phyloP scores from a whole-genome alignment of 768 basidiomycete genomes.

The Tylopilus sp. region DNA sequence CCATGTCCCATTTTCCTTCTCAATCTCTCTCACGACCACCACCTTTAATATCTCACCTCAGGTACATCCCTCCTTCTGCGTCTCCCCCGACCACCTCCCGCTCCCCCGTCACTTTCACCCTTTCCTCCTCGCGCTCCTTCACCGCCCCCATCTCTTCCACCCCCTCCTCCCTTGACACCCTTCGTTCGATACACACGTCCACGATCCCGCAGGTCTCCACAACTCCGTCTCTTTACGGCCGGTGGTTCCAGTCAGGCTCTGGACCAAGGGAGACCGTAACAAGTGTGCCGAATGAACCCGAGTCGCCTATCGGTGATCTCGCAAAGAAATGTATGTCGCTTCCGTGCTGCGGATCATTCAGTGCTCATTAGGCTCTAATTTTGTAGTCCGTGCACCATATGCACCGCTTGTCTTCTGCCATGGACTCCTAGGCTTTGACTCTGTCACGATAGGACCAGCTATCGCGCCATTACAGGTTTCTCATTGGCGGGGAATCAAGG shows the following conservation, averaged over 20 bases:
- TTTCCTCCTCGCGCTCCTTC: constrained; percentile 17
- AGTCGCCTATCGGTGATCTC: constrained; percentile 38
- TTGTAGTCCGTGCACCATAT: constrained; percentile 67
- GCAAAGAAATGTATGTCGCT: constrained; percentile 58
- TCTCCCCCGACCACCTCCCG: constrained; percentile 44
- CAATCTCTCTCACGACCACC: constrained; percentile 42
- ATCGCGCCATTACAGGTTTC: constrained; percentile 82
- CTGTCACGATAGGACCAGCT: constrained; percentile 71
- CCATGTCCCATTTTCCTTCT: constrained; percentile 33
- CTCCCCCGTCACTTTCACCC: constrained; percentile 10
- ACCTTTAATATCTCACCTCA: constrained; percentile 51
- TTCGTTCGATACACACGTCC: constrained; percentile 42
- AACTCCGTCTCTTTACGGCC: constrained; percentile 28
- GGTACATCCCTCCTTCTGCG: constrained; percentile 60
- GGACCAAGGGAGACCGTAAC: constrained; percentile 39
- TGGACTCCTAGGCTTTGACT: constrained; percentile 88
- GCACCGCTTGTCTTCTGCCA: constrained; percentile 95
- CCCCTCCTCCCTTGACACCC: constrained; percentile 55
- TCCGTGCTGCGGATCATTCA: not conserved
- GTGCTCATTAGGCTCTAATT: not conserved
- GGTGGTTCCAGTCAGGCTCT: constrained; percentile 52
- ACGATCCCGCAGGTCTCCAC: constrained; percentile 23
- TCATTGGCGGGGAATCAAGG: constrained; percentile 96
- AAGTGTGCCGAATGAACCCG: constrained; percentile 48
- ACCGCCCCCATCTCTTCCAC: constrained; percentile 25